Percentiles rank a stretch among this genome's conserved stretches.
Evolutionary conservation across 2,329 filamentous ascomycete genomes (phyloP).

Genomic region (Calonectria hawksworthii): DNA sequence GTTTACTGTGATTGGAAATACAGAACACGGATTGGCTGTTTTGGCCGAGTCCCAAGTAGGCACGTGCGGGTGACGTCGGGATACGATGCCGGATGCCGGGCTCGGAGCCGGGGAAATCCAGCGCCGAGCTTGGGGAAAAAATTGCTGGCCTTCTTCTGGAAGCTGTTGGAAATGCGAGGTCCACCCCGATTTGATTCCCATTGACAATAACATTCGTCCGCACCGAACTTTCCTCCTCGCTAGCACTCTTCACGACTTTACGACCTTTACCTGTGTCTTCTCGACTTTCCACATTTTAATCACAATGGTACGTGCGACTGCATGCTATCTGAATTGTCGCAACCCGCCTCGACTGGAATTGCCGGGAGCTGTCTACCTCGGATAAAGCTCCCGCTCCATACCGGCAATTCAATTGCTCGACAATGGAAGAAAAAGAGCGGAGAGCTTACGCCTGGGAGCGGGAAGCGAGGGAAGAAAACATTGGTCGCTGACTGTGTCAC

Average conservation of each 20-base stretch:
- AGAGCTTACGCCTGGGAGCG: not conserved
- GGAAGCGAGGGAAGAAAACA: not conserved
- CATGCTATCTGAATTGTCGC: not conserved
- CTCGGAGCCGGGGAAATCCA: constrained; percentile 53
- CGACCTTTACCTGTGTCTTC: constrained; percentile 31
- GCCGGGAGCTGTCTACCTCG: constrained; percentile 14
- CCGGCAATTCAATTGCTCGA: constrained; percentile 38
- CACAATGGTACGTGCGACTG: constrained; percentile 48
- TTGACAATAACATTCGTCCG: constrained; percentile 36
- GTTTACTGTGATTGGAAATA: constrained; percentile 15
- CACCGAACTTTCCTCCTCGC: constrained; percentile 32
- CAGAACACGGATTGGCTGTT: constrained; percentile 14
- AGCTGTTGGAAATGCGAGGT: constrained; percentile 56
- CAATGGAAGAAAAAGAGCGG: not conserved
- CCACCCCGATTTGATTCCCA: constrained; percentile 48
- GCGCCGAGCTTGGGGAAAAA: constrained; percentile 52
- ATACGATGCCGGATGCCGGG: constrained; percentile 22
- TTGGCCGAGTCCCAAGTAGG: constrained; percentile 2
- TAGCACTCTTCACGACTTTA: constrained; percentile 37
- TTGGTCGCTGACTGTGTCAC: constrained; percentile 22
- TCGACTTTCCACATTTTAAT: constrained; percentile 30
- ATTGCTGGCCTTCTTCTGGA: constrained; percentile 56
- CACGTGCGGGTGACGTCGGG: constrained; percentile 34
- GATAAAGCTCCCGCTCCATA: constrained; percentile 27
- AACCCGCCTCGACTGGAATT: not conserved